Evolutionary conservation across 2,329 filamentous ascomycete genomes (phyloP).

Genomic region (Calonectria pseudoreteaudii): DNA sequence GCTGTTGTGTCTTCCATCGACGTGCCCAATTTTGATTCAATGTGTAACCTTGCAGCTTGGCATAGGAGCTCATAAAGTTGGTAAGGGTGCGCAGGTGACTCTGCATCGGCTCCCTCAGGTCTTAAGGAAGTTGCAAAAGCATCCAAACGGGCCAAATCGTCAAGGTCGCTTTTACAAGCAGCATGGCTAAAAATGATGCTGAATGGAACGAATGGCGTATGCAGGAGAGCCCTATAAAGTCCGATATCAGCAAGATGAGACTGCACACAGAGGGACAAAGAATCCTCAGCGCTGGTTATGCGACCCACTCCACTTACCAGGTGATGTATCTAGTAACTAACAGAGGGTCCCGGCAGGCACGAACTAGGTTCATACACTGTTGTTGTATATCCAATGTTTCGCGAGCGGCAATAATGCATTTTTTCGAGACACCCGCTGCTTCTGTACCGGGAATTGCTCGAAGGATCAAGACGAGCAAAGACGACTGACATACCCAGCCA

Average conservation of each 20-base stretch:
- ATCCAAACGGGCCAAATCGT: constrained; percentile 39
- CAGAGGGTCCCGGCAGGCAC: constrained; percentile 40
- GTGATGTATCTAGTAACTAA: constrained; percentile 51
- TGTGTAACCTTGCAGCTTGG: constrained; percentile 45
- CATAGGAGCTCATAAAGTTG: constrained; percentile 50
- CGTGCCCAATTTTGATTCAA: constrained; percentile 22
- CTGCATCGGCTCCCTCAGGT: constrained; percentile 16
- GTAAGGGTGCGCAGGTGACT: constrained; percentile 46
- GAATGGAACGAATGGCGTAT: constrained; percentile 52
- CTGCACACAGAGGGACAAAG: too few relatives aligned
- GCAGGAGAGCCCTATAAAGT: constrained; percentile 47
- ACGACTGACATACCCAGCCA: constrained; percentile 50
- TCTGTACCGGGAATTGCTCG: constrained; percentile 35
- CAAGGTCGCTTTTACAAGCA: constrained; percentile 33
- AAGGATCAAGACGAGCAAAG: constrained; percentile 49
- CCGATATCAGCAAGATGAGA: background rate
- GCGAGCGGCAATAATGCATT: constrained; percentile 48
- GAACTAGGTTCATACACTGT: constrained; percentile 44
- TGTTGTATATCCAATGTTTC: constrained; percentile 50
- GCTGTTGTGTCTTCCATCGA: background rate
- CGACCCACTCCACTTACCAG: constrained; percentile 40
- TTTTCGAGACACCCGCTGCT: constrained; percentile 20
- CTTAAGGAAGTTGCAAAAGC: constrained; percentile 47
- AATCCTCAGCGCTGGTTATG: background rate
- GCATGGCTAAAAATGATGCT: constrained; percentile 50